phyloP scores from a whole-genome alignment of 768 basidiomycete species.

The Boletus eberwhitei region DNA sequence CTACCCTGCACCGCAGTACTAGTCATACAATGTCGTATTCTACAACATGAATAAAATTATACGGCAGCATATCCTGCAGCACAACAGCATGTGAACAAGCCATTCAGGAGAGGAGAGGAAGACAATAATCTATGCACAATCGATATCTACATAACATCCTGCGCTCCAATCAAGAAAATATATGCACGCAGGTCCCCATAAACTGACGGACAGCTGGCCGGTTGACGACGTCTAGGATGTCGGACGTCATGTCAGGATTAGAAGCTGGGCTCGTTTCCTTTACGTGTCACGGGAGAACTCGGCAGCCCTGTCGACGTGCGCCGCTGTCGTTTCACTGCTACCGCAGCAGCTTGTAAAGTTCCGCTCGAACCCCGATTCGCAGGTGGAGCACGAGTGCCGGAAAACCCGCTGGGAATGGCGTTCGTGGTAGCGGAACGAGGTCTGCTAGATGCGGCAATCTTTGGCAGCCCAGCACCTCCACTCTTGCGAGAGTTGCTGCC shows the following conservation, averaged over 20 bases:
- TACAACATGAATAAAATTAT: slow-evolving; percentile 34
- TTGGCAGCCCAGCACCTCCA: slow-evolving; percentile 55
- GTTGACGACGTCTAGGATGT: slow-evolving; percentile 13
- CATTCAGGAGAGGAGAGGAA: slow-evolving; percentile 8
- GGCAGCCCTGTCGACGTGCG: slow-evolving; percentile 65
- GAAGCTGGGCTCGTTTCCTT: slow-evolving; percentile 21
- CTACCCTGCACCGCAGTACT: slow-evolving; percentile 22
- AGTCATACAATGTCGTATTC: slow-evolving; percentile 26
- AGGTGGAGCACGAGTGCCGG: slow-evolving; percentile 40
- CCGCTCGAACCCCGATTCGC: slow-evolving; percentile 26
- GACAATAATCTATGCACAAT: slow-evolving; percentile 33
- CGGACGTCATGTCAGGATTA: slow-evolving; percentile 8
- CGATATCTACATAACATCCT: slow-evolving; percentile 33
- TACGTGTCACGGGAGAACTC: slow-evolving; percentile 34
- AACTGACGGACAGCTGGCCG: slow-evolving; percentile 2
- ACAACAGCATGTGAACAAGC: slow-evolving; percentile 19
- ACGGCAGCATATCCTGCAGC: slow-evolving; percentile 23
- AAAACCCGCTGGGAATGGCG: slow-evolving; percentile 46
- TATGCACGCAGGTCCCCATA: slow-evolving; percentile 24
- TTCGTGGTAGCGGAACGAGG: slow-evolving; percentile 70
- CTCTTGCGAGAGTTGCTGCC: slow-evolving; percentile 56
- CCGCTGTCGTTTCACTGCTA: slow-evolving; percentile 75
- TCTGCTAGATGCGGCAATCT: slow-evolving; percentile 70
- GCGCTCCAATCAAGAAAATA: slow-evolving; percentile 34
- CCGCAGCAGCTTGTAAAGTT: slow-evolving; percentile 15